These are phyloP conservation scores for Tilletia walkeri DNA, from an alignment of 1,284 basidiomycete genomes.

Conservation along the genomic window DNA sequence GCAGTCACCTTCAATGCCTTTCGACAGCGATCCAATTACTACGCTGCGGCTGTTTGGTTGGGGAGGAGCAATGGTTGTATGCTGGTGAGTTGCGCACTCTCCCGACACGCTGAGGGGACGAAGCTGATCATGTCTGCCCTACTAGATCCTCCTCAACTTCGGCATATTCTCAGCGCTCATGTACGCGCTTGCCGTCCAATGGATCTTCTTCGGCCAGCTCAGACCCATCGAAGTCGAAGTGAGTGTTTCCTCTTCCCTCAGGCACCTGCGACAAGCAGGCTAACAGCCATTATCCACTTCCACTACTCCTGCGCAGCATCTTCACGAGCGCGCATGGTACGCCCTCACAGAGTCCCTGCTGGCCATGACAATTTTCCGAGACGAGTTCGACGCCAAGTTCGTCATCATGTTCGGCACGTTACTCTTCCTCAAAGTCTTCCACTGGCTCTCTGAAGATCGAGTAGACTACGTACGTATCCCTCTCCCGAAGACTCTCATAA, in stretches of 20 bases:
- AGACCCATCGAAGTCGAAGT: conserved; percentile 89
- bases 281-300: background rate
- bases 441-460: conserved; percentile 90
- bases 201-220: conserved; percentile 86
- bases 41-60: conserved; percentile 86
- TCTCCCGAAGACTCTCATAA: too few relatives aligned
- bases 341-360: conserved; percentile 93
- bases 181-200: conserved; percentile 74
- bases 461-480: conserved; percentile 79
- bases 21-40: conserved; percentile 84
- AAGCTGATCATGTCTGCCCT: conserved; percentile 15
- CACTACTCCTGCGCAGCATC: conserved; percentile 60
- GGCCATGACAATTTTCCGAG: conserved; percentile 90
- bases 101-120: background rate
- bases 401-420: conserved; percentile 87
- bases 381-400: conserved; percentile 73
- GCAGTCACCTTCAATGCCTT: conserved; percentile 65
- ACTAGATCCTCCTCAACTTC: conserved; percentile 88
- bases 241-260: conserved; percentile 34
- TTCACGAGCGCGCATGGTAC: conserved; percentile 95
- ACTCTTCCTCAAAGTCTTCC: conserved; percentile 93
- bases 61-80: conserved; percentile 74
- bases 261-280: conserved; percentile 8
- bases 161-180: conserved; percentile 74
- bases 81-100: conserved; percentile 24